phyloP scores from a whole-genome alignment of 1,284 basidiomycete species.

The Laetiporus sulphureus region DNA sequence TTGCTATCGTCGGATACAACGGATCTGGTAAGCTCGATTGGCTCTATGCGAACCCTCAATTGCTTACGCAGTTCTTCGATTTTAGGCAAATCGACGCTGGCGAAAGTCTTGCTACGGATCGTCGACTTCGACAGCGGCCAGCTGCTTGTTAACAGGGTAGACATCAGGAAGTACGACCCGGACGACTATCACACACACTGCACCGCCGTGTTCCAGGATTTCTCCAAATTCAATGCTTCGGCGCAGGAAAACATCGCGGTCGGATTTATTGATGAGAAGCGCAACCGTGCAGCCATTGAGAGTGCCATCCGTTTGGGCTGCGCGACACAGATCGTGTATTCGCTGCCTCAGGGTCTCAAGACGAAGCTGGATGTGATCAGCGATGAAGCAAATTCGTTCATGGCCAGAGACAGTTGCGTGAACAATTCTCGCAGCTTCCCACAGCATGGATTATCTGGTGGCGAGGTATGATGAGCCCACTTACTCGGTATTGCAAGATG shows the following conservation, averaged over 20 bases:
- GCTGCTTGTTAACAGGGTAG: conserved; percentile 60
- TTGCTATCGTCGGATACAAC: conserved; percentile 81
- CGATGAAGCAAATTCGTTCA: conserved; percentile 45
- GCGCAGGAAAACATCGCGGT: conserved; percentile 75
- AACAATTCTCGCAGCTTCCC: conserved; percentile 22
- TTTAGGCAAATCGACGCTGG: conserved; percentile 78
- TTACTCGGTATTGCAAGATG: not conserved
- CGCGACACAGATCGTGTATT: conserved; percentile 52
- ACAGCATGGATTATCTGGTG: conserved; percentile 68
- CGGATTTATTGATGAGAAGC: conserved; percentile 56
- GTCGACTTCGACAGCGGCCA: conserved; percentile 63
- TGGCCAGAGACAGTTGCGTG: conserved; percentile 19
- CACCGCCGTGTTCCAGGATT: conserved; percentile 78
- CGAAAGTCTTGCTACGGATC: conserved; percentile 71
- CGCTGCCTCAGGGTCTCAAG: conserved; percentile 58
- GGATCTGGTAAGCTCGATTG: conserved; percentile 53
- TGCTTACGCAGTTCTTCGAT: conserved; percentile 8
- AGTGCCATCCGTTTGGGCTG: conserved; percentile 60
- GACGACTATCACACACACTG: conserved; percentile 64
- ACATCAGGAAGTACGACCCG: conserved; percentile 57
- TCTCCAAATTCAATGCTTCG: conserved; percentile 69
- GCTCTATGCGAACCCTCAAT: not conserved
- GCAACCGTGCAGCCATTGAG: conserved; percentile 44
- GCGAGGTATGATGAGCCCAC: conserved; percentile 47
- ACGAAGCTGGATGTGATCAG: conserved; percentile 59